These are phyloP conservation scores for Cyberlindnera meyerae DNA, from an alignment of 805 yeast genomes.

Conservation along the genomic window DNA sequence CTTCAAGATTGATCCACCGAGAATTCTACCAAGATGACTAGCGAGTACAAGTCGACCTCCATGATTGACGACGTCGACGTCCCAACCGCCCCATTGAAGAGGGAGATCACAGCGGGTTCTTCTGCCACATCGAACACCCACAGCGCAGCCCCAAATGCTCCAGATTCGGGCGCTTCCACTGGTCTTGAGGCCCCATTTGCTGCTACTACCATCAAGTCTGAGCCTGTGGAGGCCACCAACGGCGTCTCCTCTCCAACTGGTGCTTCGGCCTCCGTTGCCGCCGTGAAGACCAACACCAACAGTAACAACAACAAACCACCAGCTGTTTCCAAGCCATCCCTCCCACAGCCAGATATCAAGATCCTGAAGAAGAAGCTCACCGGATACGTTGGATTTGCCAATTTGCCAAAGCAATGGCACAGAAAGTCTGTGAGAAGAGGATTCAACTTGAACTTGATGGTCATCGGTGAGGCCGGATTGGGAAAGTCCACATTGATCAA, in stretches of 20 bases:
- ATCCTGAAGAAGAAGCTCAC: slow-evolving; percentile 78
- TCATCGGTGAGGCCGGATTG: slow-evolving; percentile 86
- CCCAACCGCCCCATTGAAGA: slow-evolving; percentile 3
- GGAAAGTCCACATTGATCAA: slow-evolving; percentile 92
- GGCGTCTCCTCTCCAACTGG: neutral
- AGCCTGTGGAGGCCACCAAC: neutral
- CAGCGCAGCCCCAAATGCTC: neutral
- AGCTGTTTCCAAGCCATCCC: slow-evolving; percentile 5
- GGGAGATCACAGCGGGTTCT: slow-evolving; percentile 4
- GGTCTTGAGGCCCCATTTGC: slow-evolving; percentile 1
- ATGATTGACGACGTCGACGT: slow-evolving; percentile 10
- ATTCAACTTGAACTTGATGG: slow-evolving; percentile 81
- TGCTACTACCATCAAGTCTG: slow-evolving; percentile 3
- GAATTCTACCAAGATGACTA: neutral
- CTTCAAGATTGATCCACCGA: neutral
- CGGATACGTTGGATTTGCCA: slow-evolving; percentile 95
- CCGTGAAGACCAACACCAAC: neutral
- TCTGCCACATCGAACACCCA: neutral
- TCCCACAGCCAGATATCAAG: slow-evolving; percentile 42
- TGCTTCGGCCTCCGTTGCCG: neutral
- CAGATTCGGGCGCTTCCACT: neutral
- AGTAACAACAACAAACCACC: too few relatives aligned
- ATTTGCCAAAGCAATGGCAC: slow-evolving; percentile 98
- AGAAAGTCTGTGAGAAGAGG: slow-evolving; percentile 88
- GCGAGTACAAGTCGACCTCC: slow-evolving; percentile 8